phyloP scores from a whole-genome alignment of 2,329 filamentous ascomycete species.

The Mycogone perniciosa region DNA sequence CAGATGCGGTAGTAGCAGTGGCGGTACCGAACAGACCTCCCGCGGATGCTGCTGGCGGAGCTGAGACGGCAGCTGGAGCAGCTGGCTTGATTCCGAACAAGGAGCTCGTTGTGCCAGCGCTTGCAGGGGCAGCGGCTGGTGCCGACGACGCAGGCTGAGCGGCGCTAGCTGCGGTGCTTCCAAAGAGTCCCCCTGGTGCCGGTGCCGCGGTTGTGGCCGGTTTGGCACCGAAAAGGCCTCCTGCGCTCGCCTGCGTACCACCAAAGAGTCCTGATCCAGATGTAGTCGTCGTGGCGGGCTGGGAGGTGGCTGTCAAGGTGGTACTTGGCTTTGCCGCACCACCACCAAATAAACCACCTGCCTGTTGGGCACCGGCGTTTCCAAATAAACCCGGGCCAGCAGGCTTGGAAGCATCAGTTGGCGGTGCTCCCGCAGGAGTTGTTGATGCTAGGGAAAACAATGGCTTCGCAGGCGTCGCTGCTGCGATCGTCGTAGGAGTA shows the following conservation, averaged over 20 bases:
- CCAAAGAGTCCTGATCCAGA: slow-evolving; percentile 24
- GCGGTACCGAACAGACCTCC: slow-evolving; percentile 30
- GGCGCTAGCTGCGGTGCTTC: slow-evolving; percentile 15
- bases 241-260: slow-evolving; percentile 22
- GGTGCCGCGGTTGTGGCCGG: slow-evolving; percentile 30
- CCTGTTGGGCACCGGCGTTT: slow-evolving; percentile 10
- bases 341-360: slow-evolving; percentile 22
- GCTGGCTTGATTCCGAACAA: slow-evolving; percentile 39
- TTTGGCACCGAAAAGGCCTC: slow-evolving; percentile 18
- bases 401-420: slow-evolving; percentile 31
- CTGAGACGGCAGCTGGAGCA: slow-evolving; percentile 25
- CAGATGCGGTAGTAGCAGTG: slow-evolving; percentile 19
- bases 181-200: slow-evolving; percentile 30
- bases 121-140: slow-evolving; percentile 19
- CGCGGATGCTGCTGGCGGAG: slow-evolving; percentile 29
- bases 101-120: slow-evolving; percentile 18
- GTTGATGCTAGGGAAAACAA: slow-evolving; percentile 44
- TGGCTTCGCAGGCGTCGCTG: slow-evolving; percentile 40
- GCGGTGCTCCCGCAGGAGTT: slow-evolving; percentile 51
- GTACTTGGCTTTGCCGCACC: slow-evolving; percentile 17
- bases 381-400: slow-evolving; percentile 11
- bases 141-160: slow-evolving; percentile 19
- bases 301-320: slow-evolving; percentile 9
- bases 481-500: slow-evolving; percentile 15
- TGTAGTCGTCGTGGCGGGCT: slow-evolving; percentile 16